Base-by-base conservation (phyloP, 2,329 filamentous ascomycete species). In the Aaosphaeria arxii region DNA sequence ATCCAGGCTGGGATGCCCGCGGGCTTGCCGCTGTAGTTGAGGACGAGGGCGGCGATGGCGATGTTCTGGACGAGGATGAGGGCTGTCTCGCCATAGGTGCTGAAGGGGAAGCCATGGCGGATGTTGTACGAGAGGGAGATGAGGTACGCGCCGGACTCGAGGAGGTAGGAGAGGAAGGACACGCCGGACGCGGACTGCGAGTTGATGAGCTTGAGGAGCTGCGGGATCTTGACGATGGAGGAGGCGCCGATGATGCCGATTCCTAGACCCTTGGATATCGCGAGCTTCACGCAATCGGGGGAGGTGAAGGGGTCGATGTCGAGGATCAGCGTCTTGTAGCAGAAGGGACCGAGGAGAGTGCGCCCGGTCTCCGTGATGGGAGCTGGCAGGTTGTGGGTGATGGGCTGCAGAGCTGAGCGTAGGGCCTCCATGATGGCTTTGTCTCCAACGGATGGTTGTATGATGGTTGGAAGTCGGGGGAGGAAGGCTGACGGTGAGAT, bases 71-170 rank as follows among this genome's bases (percentile, higher is more conserved):
- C 85, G 43, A 94, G 81, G 60, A 99, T 96, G 64, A 97, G 78
- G 35, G 88, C 91, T 30, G 90, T 92, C 81, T 99, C 94, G 71
- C 94, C 94, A 70, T 88, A 99, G 7, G 94, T 99, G 79, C 87
- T 95, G 74, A 99, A 96, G 3, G 94, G 92, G 61, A 96, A 96
- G 28, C 85, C 86, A 64, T 91, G 89, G 67, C 94, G 89, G 56
- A 89, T 79, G 71, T 95, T 96, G 78, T 99, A 99, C 45, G 89
- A 88, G 57, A 99, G 82, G 5, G 86, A 87, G 72, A 96, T 95
- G 62, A 96, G 80, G 74, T 95, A 92, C 49, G 87, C 84, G 47
- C 83, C 80, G 6, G 91, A 96, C 77, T 99, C 94, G 68, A 99
- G 89, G 32, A 94, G 79, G 76, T 96, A 97, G 31, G 89, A 88